Evolutionary conservation across 2,329 filamentous ascomycete species (phyloP).

Genomic region (Ciborinia camelliae): DNA sequence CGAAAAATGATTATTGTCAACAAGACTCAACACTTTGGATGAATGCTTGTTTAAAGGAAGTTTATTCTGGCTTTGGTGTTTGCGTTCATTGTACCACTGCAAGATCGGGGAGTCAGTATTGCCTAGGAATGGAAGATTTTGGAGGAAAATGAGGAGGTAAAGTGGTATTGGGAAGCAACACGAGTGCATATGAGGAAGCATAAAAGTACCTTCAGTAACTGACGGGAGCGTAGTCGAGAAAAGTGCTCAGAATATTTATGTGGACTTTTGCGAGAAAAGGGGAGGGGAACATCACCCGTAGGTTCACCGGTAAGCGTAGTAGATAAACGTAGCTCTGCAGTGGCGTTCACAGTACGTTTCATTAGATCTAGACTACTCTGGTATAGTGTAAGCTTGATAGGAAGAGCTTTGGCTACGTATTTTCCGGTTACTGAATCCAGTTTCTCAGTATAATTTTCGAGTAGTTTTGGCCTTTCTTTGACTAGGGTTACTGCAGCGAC

Average conservation of each 20-base stretch:
- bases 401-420: conserved; percentile 6
- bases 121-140: no score
- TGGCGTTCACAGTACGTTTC: conserved; percentile 2
- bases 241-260: background rate
- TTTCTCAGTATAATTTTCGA: background rate
- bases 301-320: background rate
- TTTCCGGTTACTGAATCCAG: background rate
- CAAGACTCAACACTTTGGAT: conserved; percentile 77
- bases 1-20: conserved; percentile 74
- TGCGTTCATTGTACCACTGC: no score
- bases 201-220: no score
- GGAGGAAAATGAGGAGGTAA: no score
- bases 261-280: background rate
- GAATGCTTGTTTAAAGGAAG: conserved; percentile 85
- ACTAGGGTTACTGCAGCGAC: background rate
- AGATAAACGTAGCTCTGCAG: background rate
- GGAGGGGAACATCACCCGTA: background rate
- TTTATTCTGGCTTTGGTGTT: background rate
- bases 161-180: no score
- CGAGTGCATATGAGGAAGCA: no score
- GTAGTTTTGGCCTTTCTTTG: conserved; percentile 1
- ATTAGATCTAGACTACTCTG: conserved; percentile 14
- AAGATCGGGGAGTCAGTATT: no score
- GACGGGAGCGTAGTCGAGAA: background rate
- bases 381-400: conserved; percentile 2